Evolutionary conservation across 352 stramenopile genomes (phyloP), one percentile per base, ranked within the genome.

Genomic region (Globisporangium camurandrum): DNA sequence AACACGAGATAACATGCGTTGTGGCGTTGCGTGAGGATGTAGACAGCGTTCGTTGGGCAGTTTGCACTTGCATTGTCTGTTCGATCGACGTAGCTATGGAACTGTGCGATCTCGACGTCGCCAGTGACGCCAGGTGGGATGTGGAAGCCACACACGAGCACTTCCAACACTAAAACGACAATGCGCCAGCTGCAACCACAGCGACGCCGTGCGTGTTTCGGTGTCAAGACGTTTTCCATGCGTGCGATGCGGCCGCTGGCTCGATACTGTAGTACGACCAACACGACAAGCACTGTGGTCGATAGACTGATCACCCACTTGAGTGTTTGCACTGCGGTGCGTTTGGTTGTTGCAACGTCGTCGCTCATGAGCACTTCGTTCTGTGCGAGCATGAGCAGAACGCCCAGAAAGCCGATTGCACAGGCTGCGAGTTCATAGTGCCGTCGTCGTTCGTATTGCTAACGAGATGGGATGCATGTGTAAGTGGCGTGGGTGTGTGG

Each of bases 361-460:
- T 41, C 59, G 9, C 43, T 53, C 54, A 67, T 69, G 9, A 83
- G 24, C 9, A 80, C 55, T 37, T 88, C 74, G 49, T 86, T 88
- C 49, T 86, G 65, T n/a, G 52, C 62, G 4, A 89, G 67, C 78
- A 89, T 89, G 26, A 89, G 38, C 17, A 75, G 31, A 10, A 89
- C 55, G 9, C 78, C 78, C 1, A 72, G 17, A 0, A 84, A 55
- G 16, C 54, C 77, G 1, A 82, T 28, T 11, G 58, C 54, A 20
- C 74, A 86, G 0, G 70, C 65, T n/a, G 48, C 41, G n/a, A 84
- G 57, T 37, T 87, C 75, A 57, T 67, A 83, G 9, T 56, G 66
- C 2, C 67, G 63, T 19, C 77, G 66, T 3, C 56, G 55, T 8
- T 49, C 59, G 24, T 84, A 87, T 61, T 82, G 69, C 71, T 85